Percentiles rank a stretch among this genome's conserved stretches.
Evolutionary conservation across 495 filamentous ascomycete species (phyloP).

Genomic region (Penicillium fimorum): DNA sequence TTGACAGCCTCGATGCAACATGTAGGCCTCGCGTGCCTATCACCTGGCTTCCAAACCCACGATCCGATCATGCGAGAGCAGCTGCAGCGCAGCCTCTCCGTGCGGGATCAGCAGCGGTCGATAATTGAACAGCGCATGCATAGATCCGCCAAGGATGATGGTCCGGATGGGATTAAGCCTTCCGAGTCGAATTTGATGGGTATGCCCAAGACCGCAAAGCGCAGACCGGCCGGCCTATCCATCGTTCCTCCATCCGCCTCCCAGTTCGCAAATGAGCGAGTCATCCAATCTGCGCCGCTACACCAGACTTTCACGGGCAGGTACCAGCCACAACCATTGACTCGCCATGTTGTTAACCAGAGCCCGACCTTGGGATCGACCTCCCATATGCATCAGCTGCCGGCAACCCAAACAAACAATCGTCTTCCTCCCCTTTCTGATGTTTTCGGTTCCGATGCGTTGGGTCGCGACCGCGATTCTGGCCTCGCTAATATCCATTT

Average conservation of each 20-base stretch:
- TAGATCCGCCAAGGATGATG: constrained; percentile 73
- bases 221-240: constrained; percentile 82
- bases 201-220: constrained; percentile 64
- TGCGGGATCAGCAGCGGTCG: constrained; percentile 88
- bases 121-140: constrained; percentile 94
- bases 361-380: constrained; percentile 82
- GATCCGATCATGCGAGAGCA: constrained; percentile 97
- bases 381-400: constrained; percentile 89
- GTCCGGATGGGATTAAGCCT: constrained; percentile 59
- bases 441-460: constrained; percentile 83
- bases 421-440: constrained; percentile 91
- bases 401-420: constrained; percentile 85
- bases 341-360: constrained; percentile 80
- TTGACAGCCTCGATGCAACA: constrained; percentile 85
- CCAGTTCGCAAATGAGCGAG: constrained; percentile 91
- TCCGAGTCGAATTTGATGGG: constrained; percentile 52
- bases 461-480: constrained; percentile 51
- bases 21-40: constrained; percentile 90
- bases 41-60: constrained; percentile 91
- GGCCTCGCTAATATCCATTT: constrained; percentile 45
- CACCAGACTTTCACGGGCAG: constrained; percentile 93
- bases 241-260: constrained; percentile 96
- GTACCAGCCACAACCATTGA: constrained; percentile 76
- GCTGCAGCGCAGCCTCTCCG: constrained; percentile 87
- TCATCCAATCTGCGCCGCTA: constrained; percentile 96